Conservation (phyloP, 2,329 filamentous ascomycete species). For the Apiospora kogelbergensis region DNA sequence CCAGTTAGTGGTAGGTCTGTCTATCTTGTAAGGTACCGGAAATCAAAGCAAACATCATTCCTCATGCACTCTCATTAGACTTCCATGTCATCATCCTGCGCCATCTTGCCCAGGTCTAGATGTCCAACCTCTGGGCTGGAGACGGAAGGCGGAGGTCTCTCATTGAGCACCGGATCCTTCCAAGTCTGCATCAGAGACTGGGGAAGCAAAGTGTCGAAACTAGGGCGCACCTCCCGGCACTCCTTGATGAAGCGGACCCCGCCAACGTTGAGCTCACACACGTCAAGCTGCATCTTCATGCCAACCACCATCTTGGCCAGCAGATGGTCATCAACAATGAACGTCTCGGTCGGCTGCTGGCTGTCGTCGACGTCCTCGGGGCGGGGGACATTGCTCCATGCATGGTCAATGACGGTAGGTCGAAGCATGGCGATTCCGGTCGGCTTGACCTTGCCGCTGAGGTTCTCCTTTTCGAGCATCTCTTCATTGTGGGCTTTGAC, state of each 20-base stretch:
- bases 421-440: conserved; percentile 47
- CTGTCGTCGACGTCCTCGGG: conserved; percentile 29
- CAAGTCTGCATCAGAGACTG: conserved; percentile 70
- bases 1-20: neutral
- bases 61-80: neutral
- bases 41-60: neutral
- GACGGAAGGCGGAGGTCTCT: conserved; percentile 47
- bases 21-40: neutral
- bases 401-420: conserved; percentile 47
- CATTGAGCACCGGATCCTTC: conserved; percentile 53
- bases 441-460: conserved; percentile 33
- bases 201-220: conserved; percentile 64
- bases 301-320: conserved; percentile 58
- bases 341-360: conserved; percentile 34
- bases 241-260: conserved; percentile 62
- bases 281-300: conserved; percentile 57
- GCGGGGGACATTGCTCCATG: conserved; percentile 42
- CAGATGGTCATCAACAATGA: conserved; percentile 67
- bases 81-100: neutral
- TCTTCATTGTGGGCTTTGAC: conserved; percentile 18
- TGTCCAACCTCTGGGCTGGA: neutral
- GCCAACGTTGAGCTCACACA: conserved; percentile 59
- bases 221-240: conserved; percentile 54
- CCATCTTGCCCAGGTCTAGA: neutral
- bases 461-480: conserved; percentile 16